These are phyloP conservation scores for Hyphochytrium catenoides DNA, from an alignment of 352 stramenopile species.

Conservation along the genomic window DNA sequence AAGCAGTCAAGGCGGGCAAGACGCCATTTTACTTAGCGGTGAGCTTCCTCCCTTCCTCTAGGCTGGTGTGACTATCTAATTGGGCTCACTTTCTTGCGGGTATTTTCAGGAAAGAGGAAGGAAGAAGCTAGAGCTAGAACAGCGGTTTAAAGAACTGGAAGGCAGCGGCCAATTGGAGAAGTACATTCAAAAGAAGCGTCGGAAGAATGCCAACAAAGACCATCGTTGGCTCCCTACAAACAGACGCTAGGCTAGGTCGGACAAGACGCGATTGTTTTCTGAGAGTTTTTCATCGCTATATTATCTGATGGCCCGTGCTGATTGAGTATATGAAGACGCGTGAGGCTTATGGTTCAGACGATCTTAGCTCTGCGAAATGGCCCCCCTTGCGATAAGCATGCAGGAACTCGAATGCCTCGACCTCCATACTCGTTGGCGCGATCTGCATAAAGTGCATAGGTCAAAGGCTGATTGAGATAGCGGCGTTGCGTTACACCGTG, in stretches of 20 bases:
- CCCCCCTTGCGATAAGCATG: constrained; percentile 78
- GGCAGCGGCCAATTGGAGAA: constrained; percentile 62
- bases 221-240: constrained; percentile 64
- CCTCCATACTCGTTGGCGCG: constrained; percentile 73
- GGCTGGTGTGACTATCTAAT: background rate
- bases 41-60: constrained; percentile 1
- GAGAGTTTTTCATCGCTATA: too few relatives aligned
- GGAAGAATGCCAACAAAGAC: constrained; percentile 78
- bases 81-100: background rate
- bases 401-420: constrained; percentile 81
- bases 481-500: too few relatives aligned
- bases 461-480: too few relatives aligned
- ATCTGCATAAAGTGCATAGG: constrained; percentile 46
- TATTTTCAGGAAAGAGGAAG: constrained; percentile 23
- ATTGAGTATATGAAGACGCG: too few relatives aligned
- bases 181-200: constrained; percentile 76
- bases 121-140: constrained; percentile 63
- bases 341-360: too few relatives aligned
- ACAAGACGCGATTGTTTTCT: too few relatives aligned
- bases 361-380: constrained; percentile 76
- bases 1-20: constrained; percentile 65
- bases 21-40: constrained; percentile 70
- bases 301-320: too few relatives aligned
- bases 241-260: too few relatives aligned
- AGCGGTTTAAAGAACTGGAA: constrained; percentile 69